phyloP scores from a whole-genome alignment of 305 asterid species.

The Solanum hybrid region DNA sequence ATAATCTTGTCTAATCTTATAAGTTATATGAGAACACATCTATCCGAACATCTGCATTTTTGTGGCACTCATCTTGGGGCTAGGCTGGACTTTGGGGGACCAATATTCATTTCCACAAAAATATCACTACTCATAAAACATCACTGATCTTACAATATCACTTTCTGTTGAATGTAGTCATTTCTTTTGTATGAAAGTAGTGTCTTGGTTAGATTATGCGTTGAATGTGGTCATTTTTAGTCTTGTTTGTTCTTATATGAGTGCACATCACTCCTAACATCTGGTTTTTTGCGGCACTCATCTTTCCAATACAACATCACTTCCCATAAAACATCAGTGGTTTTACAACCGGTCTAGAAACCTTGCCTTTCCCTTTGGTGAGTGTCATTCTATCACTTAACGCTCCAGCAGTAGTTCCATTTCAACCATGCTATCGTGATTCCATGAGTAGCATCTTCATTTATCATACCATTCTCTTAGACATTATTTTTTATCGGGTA shows the following conservation, averaged over 20 bases:
- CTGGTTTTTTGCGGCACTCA: neutral
- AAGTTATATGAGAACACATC: neutral
- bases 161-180: neutral
- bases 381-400: neutral
- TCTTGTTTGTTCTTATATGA: neutral
- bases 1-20: neutral
- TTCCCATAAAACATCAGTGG: neutral
- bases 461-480: neutral
- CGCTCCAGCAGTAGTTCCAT: neutral
- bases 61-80: neutral
- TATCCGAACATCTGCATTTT: neutral
- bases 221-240: neutral
- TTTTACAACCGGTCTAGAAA: neutral
- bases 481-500: neutral
- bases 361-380: neutral
- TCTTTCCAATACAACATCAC: neutral
- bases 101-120: neutral
- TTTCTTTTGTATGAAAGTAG: neutral
- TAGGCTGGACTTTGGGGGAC: neutral
- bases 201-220: neutral
- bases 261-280: neutral
- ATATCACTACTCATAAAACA: neutral
- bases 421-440: neutral
- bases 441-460: neutral
- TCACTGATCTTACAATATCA: neutral